Base-by-base conservation (phyloP, 2,329 filamentous ascomycete genomes). In the Didymella segeticola region DNA sequence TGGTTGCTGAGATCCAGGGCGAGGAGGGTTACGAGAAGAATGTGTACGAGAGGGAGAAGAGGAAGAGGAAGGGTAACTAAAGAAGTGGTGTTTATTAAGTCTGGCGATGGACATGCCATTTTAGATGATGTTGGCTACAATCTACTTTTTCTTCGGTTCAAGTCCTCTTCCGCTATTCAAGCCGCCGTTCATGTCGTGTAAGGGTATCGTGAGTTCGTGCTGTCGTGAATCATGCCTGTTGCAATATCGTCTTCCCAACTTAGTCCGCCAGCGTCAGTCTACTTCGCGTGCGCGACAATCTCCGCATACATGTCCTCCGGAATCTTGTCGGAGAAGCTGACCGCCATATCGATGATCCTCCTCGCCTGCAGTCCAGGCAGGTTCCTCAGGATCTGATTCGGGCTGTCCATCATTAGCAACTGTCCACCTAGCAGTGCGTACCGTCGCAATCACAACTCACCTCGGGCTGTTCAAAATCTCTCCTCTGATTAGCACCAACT, bases 1-100 rank as follows among this genome's bases (percentile, higher is more conserved):
- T 99, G 56, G 86, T 98, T 64, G 90, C 93, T 9, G 93, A 97
- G 83, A 97, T 99, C 67, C 93, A 99, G 79, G 91, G 89, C 63
- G 89, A 96, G 78, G 95, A 97, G 75, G 93, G 93, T 1, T 81
- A 83, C 53, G 93, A 95, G 75, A 83, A 86, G 36, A 98, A 98
- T 77, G 85, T 83, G 42, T 98, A 98, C 82, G 93, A 96, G 78
- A 83, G 89, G 67, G 91, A 96, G 82, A 95, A 87, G 82, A 83
- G 84, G 73, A 82, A 82, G 72, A 84, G 92, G 75, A 91, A 91
- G 64, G 52, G 52, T 2, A 47, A 48, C 9, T 43, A 25, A 15
- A 25, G 2, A 22, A 22, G 22, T 29, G n/a, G n/a, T n/a, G n/a
- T n/a, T n/a, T n/a, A n/a, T 27, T 27, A 6, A 6, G 11, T 6